Evolutionary conservation across 164 flowering plant genomes (phyloP), one percentile per base, ranked within the genome.

Genomic region (Vitis riparia): DNA sequence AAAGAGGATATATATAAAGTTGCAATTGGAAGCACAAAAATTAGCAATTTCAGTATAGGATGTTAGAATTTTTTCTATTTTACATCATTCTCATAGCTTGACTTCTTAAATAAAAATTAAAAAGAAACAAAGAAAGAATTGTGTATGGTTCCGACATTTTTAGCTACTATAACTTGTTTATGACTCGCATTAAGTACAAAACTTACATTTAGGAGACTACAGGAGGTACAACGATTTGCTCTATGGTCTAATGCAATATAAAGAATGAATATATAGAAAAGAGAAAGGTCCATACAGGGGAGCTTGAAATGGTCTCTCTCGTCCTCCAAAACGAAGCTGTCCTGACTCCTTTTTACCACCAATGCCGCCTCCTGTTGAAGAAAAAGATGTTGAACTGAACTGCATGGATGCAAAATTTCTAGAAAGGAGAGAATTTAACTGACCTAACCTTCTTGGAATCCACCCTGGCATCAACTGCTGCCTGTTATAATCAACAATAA

Each of bases 291-390:
- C 91, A 68, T 87, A 94, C 99, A 95, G 68, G 16, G 99, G 99
- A 83, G 99, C 98, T 71, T 94, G 89, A 75, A 95, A 95, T 68
- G 99, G 98, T 75, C 97, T 87, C 68, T 95, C 99, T 56, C 98
- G 90, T 73, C 99, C 99, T 67, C 99, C 97, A 81, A 92, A 95
- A 19, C 99, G 97, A 73, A 95, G 97, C 80, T 95, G 99, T 10
- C 99, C 98, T 8, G 99, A 95, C 66, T 91, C 98, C 74, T 95
- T 95, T 76, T 76, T 90, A 59, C 99, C 99, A 64, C 97, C 97
- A 73, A 92, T 94, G 71, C 99, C 99, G 8, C 98, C 99, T 74
- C 99, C 99, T 92, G 76, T 63, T 7, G 16, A 65, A 71, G 51
- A 59, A 27, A 62, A 62, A 2, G 17, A 59, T 29, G 13, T 56